phyloP scores from a whole-genome alignment of 192 early-diverging fungal genomes.

The Podila clonocystis region DNA sequence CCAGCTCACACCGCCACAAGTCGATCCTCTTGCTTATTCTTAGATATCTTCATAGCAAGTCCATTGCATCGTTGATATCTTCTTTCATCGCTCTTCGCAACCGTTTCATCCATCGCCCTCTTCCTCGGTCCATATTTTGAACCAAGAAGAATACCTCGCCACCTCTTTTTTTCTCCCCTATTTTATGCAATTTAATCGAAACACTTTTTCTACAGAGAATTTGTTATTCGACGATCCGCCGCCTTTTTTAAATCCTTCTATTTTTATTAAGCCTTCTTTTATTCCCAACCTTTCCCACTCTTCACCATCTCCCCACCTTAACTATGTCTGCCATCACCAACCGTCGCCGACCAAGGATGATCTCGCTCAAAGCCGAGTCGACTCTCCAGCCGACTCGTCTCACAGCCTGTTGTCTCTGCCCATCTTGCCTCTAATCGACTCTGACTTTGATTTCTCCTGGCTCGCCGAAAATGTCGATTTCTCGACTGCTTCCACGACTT shows the following conservation, averaged over 20 bases:
- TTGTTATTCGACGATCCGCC: conserved; percentile 38
- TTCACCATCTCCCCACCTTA: conserved; percentile 8
- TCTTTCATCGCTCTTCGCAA: background rate
- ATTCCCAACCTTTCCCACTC: conserved; percentile 10
- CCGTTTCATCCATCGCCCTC: conserved; percentile 1
- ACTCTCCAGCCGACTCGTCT: conserved; percentile 7
- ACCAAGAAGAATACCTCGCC: background rate
- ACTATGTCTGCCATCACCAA: conserved; percentile 13
- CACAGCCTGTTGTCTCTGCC: background rate
- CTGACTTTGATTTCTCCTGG: conserved; percentile 2
- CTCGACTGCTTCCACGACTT: background rate
- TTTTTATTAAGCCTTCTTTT: conserved; percentile 30
- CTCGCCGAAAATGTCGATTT: background rate
- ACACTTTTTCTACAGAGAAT: conserved; percentile 30
- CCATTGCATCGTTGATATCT: background rate
- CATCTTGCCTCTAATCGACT: background rate
- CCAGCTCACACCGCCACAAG: background rate
- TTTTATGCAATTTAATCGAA: conserved; percentile 21
- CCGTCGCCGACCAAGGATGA: conserved; percentile 5
- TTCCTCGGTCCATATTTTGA: conserved; percentile 7
- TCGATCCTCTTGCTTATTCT: background rate
- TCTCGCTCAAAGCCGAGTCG: background rate
- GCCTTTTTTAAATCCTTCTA: conserved; percentile 19
- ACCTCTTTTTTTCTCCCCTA: conserved; percentile 1
- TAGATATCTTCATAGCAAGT: background rate